Evolutionary conservation across 2,329 filamentous ascomycete species (phyloP), one percentile per base, ranked within the genome.

Genomic region (Aspergillus ochraceoroseus): DNA sequence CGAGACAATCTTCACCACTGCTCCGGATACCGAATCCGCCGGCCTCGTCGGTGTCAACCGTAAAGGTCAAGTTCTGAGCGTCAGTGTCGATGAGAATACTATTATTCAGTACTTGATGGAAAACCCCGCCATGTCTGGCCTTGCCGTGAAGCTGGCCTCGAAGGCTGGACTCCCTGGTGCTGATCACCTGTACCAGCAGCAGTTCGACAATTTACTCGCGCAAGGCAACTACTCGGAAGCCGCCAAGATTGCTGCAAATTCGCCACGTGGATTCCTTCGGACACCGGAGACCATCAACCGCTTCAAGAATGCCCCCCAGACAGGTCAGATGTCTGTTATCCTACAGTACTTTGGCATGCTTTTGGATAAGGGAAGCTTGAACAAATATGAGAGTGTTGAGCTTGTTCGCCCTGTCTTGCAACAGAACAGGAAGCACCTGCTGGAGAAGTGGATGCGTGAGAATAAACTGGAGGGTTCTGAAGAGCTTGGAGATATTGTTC

Each of bases 261-360:
- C 92, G 2, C 92, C 92, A 2, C 82, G 90, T 44, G 92, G 92
- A 32, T 98, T 98, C 73, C 75, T 98, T 40, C 86, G 92, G 52
- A 96, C 90, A 2, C 77, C 87, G 14, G 87, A 95, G 59, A 98
- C 92, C 5, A 96, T 98, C 62, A 89, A 95, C 69, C 83, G 85
- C 55, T 94, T 98, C 72, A 96, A 96, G 78, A 80, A 79, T 41
- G 75, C 94, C 11, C 87, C 87, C 9, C 78, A 82, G 47, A 87
- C 59, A 18, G 63, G 63, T 6, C 63, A 87, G 63, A 87, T 98
- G 70, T 94, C 92, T 1, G 82, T 87, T 54, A 95, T 95, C 44
- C 75, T 98, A 38, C 92, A 96, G 63, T 98, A 98, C 70, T 98
- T 98, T 55, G 92, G 92, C 48, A 88, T 95, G 79, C 76, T 98